phyloP scores from a whole-genome alignment of 371 early-diverging fungal species.

The Dentiscutata heterogama region DNA sequence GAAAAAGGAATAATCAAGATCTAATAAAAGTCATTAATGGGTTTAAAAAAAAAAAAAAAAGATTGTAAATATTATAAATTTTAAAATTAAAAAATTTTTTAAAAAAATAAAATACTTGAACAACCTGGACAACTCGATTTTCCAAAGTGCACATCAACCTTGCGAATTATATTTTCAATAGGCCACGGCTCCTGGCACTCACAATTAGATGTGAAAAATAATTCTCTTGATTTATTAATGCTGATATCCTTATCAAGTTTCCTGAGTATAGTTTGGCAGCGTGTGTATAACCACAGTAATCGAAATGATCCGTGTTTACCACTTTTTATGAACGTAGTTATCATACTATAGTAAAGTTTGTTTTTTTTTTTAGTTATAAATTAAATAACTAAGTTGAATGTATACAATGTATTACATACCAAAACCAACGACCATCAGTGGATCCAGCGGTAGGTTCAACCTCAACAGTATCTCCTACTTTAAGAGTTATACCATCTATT shows the following conservation, averaged over 20 bases:
- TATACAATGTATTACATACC: neutral
- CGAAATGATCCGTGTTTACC: constrained; percentile 5
- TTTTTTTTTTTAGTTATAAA: no score
- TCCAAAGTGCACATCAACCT: constrained; percentile 39
- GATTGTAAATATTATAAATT: neutral
- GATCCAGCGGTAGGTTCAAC: neutral
- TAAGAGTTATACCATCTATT: constrained; percentile 20
- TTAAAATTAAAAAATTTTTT: neutral
- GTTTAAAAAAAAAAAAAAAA: neutral
- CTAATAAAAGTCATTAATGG: neutral
- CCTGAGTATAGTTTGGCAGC: constrained; percentile 38
- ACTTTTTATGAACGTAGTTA: neutral
- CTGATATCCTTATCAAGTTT: constrained; percentile 23
- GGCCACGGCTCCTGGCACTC: constrained; percentile 37
- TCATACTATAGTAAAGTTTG: neutral
- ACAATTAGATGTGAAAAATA: constrained; percentile 47
- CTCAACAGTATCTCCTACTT: constrained; percentile 45
- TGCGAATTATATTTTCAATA: constrained; percentile 31
- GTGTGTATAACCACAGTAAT: constrained; percentile 47
- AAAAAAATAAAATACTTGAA: no score
- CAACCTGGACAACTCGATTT: constrained; percentile 22
- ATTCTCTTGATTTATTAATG: constrained; percentile 3
- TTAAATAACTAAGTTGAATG: no score
- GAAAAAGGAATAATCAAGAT: constrained; percentile 39
- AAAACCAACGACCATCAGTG: constrained; percentile 29